phyloP scores from a whole-genome alignment of 257 asterid genomes.

The Pogostemon cablin region DNA sequence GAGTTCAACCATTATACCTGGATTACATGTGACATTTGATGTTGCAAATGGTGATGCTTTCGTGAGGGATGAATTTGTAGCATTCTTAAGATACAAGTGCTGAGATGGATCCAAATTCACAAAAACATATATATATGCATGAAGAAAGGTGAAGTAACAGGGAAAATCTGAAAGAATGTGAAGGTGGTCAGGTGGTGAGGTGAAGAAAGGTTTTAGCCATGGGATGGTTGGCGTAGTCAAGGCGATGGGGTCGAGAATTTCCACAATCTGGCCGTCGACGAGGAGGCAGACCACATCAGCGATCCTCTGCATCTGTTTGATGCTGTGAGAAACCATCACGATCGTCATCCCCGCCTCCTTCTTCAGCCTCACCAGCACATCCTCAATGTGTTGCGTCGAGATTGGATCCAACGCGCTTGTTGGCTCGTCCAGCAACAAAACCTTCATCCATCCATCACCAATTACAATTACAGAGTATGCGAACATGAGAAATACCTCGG shows the following conservation, averaged over 20 bases:
- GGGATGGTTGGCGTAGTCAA: constrained; percentile 22
- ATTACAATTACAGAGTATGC: not conserved
- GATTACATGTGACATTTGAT: not conserved
- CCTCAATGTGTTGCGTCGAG: constrained; percentile 28
- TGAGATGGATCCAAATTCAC: too few species aligned
- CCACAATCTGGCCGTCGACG: constrained; percentile 22
- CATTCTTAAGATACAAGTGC: too few species aligned
- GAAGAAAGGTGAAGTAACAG: not conserved
- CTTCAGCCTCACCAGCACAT: constrained; percentile 24
- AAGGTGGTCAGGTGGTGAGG: constrained; percentile 30
- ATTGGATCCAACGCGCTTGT: constrained; percentile 32
- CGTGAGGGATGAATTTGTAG: not conserved
- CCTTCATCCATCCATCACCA: not conserved
- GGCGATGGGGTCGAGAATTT: not conserved
- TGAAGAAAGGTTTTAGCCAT: constrained; percentile 21
- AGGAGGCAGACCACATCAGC: constrained; percentile 30
- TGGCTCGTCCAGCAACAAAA: constrained; percentile 31
- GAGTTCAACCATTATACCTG: not conserved
- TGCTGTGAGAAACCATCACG: constrained; percentile 27
- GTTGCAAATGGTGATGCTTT: not conserved
- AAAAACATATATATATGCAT: too few species aligned
- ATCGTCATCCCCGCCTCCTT: constrained; percentile 14
- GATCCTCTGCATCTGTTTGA: constrained; percentile 31
- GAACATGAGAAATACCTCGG: not conserved
- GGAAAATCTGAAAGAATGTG: not conserved